These are phyloP conservation scores for Plectosphaerella cucumerina DNA, from an alignment of 2,329 filamentous ascomycete genomes.

Conservation along the genomic window DNA sequence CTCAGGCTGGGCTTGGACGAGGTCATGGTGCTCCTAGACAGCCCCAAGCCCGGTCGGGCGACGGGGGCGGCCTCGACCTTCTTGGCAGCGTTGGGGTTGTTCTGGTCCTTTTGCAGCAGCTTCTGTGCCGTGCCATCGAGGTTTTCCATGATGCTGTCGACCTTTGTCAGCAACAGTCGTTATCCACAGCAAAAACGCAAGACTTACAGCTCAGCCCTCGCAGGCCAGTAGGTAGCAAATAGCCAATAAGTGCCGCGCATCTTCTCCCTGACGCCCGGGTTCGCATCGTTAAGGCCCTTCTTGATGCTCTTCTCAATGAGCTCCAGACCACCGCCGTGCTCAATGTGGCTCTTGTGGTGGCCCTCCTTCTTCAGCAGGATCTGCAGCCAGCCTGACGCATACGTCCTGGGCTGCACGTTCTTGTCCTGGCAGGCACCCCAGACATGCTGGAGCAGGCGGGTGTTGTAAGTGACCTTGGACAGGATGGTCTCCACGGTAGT, in stretches of 20 bases:
- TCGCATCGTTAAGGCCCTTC: constrained; percentile 83
- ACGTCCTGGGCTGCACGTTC: constrained; percentile 81
- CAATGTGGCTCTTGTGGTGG: constrained; percentile 75
- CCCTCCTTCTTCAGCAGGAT: constrained; percentile 75
- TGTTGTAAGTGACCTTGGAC: constrained; percentile 72
- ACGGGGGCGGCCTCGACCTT: constrained; percentile 44
- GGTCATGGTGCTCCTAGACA: constrained; percentile 60
- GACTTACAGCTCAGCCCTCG: constrained; percentile 67
- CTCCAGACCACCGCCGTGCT: constrained; percentile 80
- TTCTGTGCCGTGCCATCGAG: constrained; percentile 77
- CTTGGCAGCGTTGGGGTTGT: constrained; percentile 67
- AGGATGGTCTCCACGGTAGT: constrained; percentile 77
- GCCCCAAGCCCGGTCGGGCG: constrained; percentile 51
- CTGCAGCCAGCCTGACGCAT: constrained; percentile 77
- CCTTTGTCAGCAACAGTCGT: not conserved
- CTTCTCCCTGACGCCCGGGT: constrained; percentile 83
- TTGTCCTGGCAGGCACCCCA: constrained; percentile 84
- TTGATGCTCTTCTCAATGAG: constrained; percentile 83
- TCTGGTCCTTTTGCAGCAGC: constrained; percentile 75
- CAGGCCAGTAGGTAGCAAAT: constrained; percentile 73
- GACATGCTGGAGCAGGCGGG: constrained; percentile 80
- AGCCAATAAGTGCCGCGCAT: constrained; percentile 85
- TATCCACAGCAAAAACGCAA: constrained; percentile 1
- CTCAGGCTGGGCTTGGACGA: constrained; percentile 64
- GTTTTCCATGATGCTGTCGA: constrained; percentile 65